Base-by-base conservation (phyloP, 305 asterid species). In the Ajuga reptans region DNA sequence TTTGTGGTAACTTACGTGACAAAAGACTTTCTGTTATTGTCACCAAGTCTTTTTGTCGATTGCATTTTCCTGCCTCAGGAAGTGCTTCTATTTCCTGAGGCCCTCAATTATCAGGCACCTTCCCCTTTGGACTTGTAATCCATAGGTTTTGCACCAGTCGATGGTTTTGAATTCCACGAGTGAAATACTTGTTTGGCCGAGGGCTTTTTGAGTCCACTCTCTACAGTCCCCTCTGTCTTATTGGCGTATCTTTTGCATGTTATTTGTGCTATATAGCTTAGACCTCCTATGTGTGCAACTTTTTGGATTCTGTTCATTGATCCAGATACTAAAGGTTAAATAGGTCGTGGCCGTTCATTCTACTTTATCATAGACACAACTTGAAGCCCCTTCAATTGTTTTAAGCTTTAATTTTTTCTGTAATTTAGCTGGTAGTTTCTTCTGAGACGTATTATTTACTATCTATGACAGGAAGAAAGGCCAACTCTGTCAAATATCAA, bases 401-500 rank as follows among this genome's bases (percentile, higher is more conserved):
- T 31, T 2, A 46, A 29, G 36, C 3, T 47, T 58, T 58, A 33
- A 29, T 34, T 16, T 65, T 17, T 55, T 45, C 66, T 29, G 39
- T 74, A n/a, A 55, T 63, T 46, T 46, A 64, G 46, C 21, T 64
- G 41, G 43, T 67, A 54, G 66, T 52, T 43, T 12, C 29, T 53
- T 9, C 36, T 64, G 52, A 70, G 45, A 69, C 55, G 42, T 63
- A 58, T 39, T 31, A 59, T 56, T 64, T 53, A 61, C 62, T 41
- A 66, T 58, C 70, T 69, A 65, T 50, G 68, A 73, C 84, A 89
- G 96, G 79, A 80, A 33, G 95, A 87, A 75, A 84, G 80, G 79
- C 89, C 85, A 51, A 85, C 96, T 15, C 72, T 89, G 77, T 82
- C 96, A 51, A 82, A 87, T 71, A 82, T 91, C 78, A 87, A 89